Evolutionary conservation across 305 asterid species (phyloP), one percentile per base, ranked within the genome.

Genomic region (Fraxinus paxiana): DNA sequence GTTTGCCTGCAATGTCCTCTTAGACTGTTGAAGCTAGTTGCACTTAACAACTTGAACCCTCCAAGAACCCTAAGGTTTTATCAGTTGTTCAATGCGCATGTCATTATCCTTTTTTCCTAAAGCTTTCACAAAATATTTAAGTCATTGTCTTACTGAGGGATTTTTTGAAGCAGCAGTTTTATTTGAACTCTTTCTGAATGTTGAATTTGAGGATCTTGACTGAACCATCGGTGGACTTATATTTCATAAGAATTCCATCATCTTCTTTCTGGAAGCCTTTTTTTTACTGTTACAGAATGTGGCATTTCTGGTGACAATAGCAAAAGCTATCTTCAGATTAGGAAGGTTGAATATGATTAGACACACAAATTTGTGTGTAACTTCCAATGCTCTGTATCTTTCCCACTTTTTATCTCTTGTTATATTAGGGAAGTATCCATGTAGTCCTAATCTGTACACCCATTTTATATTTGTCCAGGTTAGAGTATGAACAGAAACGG

Each of bases 401-500:
- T 31, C 75, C n/a, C 43, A 77, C 43, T 76, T 34, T 51, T 51
- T 10, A 34, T 76, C n/a, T 28, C 38, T 48, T 76, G 48, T 56
- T 76, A 51, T 51, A 28, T 26, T 31, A 3, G 15, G 72, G 22
- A 61, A 76, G 31, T 56, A 33, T 46, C 67, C 72, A 63, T 77
- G 34, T 80, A 76, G 41, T 65, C 82, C 61, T 81, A 70, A 65
- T 77, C 73, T 79, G 73, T 83, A 24, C 80, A 80, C 79, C 26
- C 73, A 12, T 81, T 73, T 63, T 73, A 61, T 33, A 54, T 86
- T 82, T 88, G 87, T 74, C 70, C 81, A 96, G 98, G 93, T 87
- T 94, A 93, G 98, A 96, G 86, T 96, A 96, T 79, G 99, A 96
- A 88, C 92, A 89, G 87, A 94, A 92, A 90, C 92, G 96, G 79